Evolutionary conservation across 2,329 filamentous ascomycete genomes (phyloP), one percentile per base, ranked within the genome.

Genomic region (Coniochaeta ligniaria): DNA sequence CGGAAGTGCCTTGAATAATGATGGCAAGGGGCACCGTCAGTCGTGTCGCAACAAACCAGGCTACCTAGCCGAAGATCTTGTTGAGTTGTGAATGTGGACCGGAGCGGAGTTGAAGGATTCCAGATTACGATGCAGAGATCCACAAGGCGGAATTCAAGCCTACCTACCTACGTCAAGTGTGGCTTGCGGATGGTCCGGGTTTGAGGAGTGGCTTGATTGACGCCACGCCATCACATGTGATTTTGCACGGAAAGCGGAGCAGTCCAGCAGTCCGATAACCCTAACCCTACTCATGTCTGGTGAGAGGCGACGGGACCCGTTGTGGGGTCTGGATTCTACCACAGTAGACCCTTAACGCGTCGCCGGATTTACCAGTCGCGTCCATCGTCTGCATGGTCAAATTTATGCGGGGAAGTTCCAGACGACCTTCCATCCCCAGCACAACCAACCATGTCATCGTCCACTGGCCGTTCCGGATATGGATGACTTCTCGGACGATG

Each of bases 401-500:
- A 52, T 52, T 52, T 31, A 52, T 52, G 47, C 47, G 47, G 47
- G 47, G 47, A 24, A 52, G 6, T 26, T 31, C 11, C 24, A 22
- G 26, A 52, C 20, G 22, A 47, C 20, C 8, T 26, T 47, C 43
- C 43, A 26, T 22, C 9, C 28, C 9, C 28, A 47, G 11, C 22
- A 5, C 24, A 22, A 28, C 24, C 17, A 28, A 31, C 5, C 11
- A 52, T 52, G 47, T 52, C 47, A 28, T 52, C n/a, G 12, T 28
- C 47, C 47, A 5, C 17, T 50, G 45, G 20, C 45, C 45, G 45
- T 26, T 50, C 26, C 57, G 57, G 63, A 59, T 57, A 80, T 81
- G 74, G 83, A 86, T 74, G 81, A 84, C 63, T 88, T 85, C 69
- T 83, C 80, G 62, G 86, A 88, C 69, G 85, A 87, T 69, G 84